Base-by-base conservation (phyloP, 2,329 filamentous ascomycete species). In the Rasamsonia emersonii region DNA sequence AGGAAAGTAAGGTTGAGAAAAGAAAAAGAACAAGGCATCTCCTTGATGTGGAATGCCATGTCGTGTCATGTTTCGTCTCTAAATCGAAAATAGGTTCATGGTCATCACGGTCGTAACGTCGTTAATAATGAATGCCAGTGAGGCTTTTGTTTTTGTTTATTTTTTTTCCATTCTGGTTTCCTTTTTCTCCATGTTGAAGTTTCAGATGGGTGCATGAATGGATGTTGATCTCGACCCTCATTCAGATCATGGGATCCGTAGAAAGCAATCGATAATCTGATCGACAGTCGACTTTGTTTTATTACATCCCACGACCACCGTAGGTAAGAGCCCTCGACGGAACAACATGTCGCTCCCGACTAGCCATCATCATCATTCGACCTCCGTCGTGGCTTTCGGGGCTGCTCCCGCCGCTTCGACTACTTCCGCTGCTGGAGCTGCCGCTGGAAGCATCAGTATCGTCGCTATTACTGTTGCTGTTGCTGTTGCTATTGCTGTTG, bases 401-500 rank as follows among this genome's bases (percentile, higher is more conserved):
- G 49, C 73, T 76, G 45, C 70, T 72, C 10, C 65, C 70, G 30
- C 70, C 71, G 49, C 71, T 75, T 26, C 62, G 60, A 40, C 65
- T 70, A 3, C 56, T 64, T 30, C 62, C 67, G 41, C 56, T 56
- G 18, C 24, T 27, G n/a, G 47, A 55, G 19, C 52, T 57, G n/a
- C n/a, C n/a, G n/a, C n/a, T n/a, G n/a, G n/a, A n/a, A 6, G 46
- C 49, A 37, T 61, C 55, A 10, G 43, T 67, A 37, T 72, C 67
- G 40, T 71, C 68, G 38, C 54, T 56, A 9, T 18, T 19, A 18
- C 18, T 32, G 18, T 15, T 9, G 15, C n/a, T 24, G n/a, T 29
- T 17, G 21, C 10, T 13, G 15, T 14, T 21, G 16, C 25, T 26
- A 20, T 36, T 32, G 1, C 27, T 25, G 3, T 28, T 18, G 13